Base-by-base conservation (phyloP, 73 alveolate genomes). In the Paramecium caudatum region DNA sequence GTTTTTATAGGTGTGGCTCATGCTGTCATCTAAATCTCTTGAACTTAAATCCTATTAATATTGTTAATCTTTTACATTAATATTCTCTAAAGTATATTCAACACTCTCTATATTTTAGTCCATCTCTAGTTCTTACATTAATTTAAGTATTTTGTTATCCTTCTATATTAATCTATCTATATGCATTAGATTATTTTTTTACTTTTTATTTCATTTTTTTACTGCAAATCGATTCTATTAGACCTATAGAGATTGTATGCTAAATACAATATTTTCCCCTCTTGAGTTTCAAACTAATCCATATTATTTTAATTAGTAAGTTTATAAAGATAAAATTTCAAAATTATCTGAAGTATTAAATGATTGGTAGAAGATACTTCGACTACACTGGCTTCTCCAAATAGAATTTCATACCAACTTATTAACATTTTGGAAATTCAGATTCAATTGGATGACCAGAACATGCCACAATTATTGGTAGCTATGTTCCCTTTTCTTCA, bases 201-300 rank as follows among this genome's bases (percentile, higher is more conserved):
- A 55, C 80, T 43, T 55, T 55, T 55, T 55, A 55, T 55, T 55
- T 55, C 80, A 55, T 55, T 55, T 23, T 55, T 55, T 55, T 55
- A 55, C 30, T 55, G 6, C 0, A 55, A 27, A 21, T 43, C 23
- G 3, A 55, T 55, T 12, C 80, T 37, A 55, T 55, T 55, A 10
- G 10, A 9, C 46, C 30, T 21, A 21, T 19, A 55, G 23, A 55
- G 30, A 55, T 55, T 55, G 80, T 55, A 55, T 0, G 80, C 30
- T 16, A 55, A 27, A 21, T 55, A 55, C 1, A 55, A 23, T 27
- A 55, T 55, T 25, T 55, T 55, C 12, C 80, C 80, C n/a, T 55
- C 80, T 27, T 27, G 23, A 12, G 80, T 55, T 21, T 55, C 41
- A 4, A 55, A 55, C 30, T 21, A 23, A 21, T 55, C 46, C 80